Evolutionary conservation across 495 filamentous ascomycete species (phyloP), one percentile per base, ranked within the genome.

Genomic region (Opeltia flavorubescens): DNA sequence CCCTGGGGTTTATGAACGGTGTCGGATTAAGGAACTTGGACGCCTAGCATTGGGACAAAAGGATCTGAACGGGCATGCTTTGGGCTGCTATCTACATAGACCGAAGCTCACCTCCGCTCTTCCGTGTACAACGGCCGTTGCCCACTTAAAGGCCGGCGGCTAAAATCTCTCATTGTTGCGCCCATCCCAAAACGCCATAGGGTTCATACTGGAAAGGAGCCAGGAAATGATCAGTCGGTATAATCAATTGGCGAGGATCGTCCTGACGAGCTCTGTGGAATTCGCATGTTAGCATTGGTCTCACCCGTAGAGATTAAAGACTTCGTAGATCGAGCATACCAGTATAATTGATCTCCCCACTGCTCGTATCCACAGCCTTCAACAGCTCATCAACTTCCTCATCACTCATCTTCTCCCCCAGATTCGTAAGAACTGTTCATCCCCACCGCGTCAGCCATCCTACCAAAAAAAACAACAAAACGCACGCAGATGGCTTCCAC

Each of bases 371-470:
- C 51, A 95, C 88, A 2, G 86, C 86, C 78, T 96, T 96, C 60
- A 96, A 75, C 57, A 98, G 72, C 75, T 98, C 91, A 59, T 98
- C 89, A 33, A 96, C 91, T 68, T 98, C 91, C 36, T 95, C 89
- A 56, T 96, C 89, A 52, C 84, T 86, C 83, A 98, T 93, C 71
- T 95, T 95, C 78, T 98, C 91, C 52, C 91, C 91, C 48, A 98
- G 70, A 57, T 94, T 95, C 42, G 91, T 98, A 49, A 98, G 69
- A 60, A 98, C 87, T 81, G 44, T 30, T 21, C 24, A 31, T 27
- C 23, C n/a, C 24, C 4, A 21, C 18, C 24, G 24, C 31, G 15
- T 13, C 47, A 53, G 15, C 43, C 44, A 21, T 24, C n/a, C 13
- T n/a, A n/a, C 33, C 6, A 18, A 4, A 17, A n/a, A 18, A 13